Evolutionary conservation across 2,329 filamentous ascomycete species (phyloP).

Genomic region (Beauveria sp.): DNA sequence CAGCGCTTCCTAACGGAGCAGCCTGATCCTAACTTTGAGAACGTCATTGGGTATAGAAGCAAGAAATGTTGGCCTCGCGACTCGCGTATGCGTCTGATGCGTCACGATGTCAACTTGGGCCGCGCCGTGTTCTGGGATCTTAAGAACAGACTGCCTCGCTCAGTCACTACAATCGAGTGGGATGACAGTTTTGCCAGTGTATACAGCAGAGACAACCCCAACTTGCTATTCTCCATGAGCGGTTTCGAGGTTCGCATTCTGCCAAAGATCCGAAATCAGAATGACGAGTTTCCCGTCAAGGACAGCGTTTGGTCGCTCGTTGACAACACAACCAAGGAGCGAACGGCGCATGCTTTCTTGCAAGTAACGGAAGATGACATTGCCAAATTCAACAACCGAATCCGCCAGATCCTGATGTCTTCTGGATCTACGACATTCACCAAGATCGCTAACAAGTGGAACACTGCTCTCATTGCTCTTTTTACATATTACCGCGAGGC

Average conservation of each 20-base stretch:
- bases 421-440: slow-evolving; percentile 99
- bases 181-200: slow-evolving; percentile 98
- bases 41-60: slow-evolving; percentile 97
- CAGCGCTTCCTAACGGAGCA: slow-evolving; percentile 97
- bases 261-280: slow-evolving; percentile 89
- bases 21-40: slow-evolving; percentile 97
- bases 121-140: slow-evolving; percentile 98
- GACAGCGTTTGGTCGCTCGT: slow-evolving; percentile 98
- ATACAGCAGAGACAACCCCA: slow-evolving; percentile 96
- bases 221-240: slow-evolving; percentile 93
- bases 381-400: slow-evolving; percentile 98
- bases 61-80: slow-evolving; percentile 99
- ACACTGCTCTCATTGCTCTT: slow-evolving; percentile 90
- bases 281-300: slow-evolving; percentile 94
- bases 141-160: slow-evolving; percentile 91
- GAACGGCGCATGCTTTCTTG: slow-evolving; percentile 93
- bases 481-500: slow-evolving; percentile 99
- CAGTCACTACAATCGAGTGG: slow-evolving; percentile 97
- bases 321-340: slow-evolving; percentile 92
- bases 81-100: slow-evolving; percentile 95
- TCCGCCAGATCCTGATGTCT: slow-evolving; percentile 97
- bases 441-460: slow-evolving; percentile 99
- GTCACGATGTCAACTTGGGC: slow-evolving; percentile 95
- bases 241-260: slow-evolving; percentile 96
- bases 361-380: slow-evolving; percentile 98